phyloP scores from a whole-genome alignment of 495 filamentous ascomycete species.

The Penicillium alfredii region DNA sequence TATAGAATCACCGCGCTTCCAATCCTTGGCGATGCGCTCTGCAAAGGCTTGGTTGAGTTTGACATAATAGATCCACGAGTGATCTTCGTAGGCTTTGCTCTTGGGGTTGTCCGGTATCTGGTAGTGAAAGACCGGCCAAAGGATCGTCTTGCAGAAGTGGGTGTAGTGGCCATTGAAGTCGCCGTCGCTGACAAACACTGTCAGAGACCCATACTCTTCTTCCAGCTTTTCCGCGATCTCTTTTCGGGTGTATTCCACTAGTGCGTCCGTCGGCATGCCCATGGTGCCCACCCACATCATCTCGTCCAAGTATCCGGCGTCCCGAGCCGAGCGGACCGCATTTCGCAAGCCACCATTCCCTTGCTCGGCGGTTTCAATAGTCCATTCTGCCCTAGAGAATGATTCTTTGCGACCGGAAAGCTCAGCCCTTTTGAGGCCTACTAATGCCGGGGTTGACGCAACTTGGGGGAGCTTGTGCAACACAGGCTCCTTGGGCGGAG shows the following conservation, averaged over 20 bases:
- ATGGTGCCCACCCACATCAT: constrained; percentile 85
- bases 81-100: constrained; percentile 94
- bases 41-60: constrained; percentile 87
- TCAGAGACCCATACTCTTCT: constrained; percentile 71
- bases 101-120: constrained; percentile 95
- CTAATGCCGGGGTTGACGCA: constrained; percentile 7
- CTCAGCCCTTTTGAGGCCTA: constrained; percentile 10
- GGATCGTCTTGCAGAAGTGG: constrained; percentile 87
- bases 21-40: constrained; percentile 79
- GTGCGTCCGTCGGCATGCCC: constrained; percentile 82
- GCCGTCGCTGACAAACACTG: constrained; percentile 76
- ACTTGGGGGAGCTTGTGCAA: constrained; percentile 20
- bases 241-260: constrained; percentile 62
- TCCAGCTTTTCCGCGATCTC: constrained; percentile 75
- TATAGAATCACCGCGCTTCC: constrained; percentile 83
- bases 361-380: constrained; percentile 75
- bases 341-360: constrained; percentile 89
- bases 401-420: constrained; percentile 45
- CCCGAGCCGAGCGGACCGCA: constrained; percentile 68
- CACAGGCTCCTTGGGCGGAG: constrained; percentile 21
- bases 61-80: constrained; percentile 91
- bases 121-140: constrained; percentile 93
- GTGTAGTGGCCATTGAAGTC: constrained; percentile 90
- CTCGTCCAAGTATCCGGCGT: constrained; percentile 57
- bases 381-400: constrained; percentile 67